These are phyloP conservation scores for Periconia digitata DNA, from an alignment of 2,329 filamentous ascomycete species.

Conservation along the genomic window DNA sequence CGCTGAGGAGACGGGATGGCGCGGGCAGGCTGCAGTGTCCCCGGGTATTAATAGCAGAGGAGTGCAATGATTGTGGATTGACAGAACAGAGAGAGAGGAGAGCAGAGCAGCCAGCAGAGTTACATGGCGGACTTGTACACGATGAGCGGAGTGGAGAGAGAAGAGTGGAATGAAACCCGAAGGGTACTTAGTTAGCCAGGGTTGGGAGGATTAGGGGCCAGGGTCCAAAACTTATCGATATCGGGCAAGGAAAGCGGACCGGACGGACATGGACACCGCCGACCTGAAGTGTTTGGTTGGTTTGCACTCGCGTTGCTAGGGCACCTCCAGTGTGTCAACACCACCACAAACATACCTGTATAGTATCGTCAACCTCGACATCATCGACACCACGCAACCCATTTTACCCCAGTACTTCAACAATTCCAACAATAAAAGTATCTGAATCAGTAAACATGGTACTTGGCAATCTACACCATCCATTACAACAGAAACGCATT, in stretches of 20 bases:
- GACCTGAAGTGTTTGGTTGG: conserved; percentile 9
- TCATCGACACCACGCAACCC: not conserved
- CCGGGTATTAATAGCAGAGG: no score
- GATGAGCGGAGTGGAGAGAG: not conserved
- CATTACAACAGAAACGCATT: not conserved
- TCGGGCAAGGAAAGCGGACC: not conserved
- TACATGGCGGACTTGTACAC: not conserved
- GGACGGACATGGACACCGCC: no score
- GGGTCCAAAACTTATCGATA: conserved; percentile 17
- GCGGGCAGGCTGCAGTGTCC: not conserved
- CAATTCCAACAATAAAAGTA: not conserved
- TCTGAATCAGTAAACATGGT: conserved; percentile 8
- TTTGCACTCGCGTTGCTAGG: conserved; percentile 21
- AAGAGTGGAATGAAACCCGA: not conserved
- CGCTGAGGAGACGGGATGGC: not conserved
- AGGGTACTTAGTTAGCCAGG: not conserved
- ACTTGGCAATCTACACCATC: not conserved
- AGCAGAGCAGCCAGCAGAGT: not conserved
- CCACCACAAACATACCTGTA: conserved; percentile 15
- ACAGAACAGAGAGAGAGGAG: not conserved
- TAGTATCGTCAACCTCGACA: conserved; percentile 8
- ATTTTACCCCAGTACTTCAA: not conserved
- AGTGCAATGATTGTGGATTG: no score
- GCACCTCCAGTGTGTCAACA: conserved; percentile 22
- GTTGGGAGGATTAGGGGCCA: not conserved